Base-by-base conservation (phyloP, 2,329 filamentous ascomycete genomes). In the Beauveria brongniartii region DNA sequence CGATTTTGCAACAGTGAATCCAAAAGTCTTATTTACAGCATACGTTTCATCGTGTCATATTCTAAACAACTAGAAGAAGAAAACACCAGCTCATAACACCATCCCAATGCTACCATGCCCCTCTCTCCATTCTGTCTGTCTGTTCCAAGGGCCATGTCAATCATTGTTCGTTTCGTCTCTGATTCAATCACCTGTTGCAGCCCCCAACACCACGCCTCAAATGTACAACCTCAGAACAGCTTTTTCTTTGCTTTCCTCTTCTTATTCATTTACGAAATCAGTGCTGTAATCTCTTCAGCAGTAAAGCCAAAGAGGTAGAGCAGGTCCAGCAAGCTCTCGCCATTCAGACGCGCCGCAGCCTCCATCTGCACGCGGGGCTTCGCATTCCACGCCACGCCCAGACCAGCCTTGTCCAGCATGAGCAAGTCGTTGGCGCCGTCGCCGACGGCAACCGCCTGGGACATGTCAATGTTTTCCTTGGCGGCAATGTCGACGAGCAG, bases 351-450 rank as follows among this genome's bases (percentile, higher is more conserved):
- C 16, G 86, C 85, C 30, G 86, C 84, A 2, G 90, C 90, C 71
- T 89, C 84, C 77, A 87, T 83, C 75, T 94, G 91, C 61, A 94
- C 90, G 62, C 85, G 80, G 2, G 90, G 89, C 78, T 94, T 94
- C 10, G 90, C 91, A 69, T 92, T 90, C 81, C 91, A 92, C 2
- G 90, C 90, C 3, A 94, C 86, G 22, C 90, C 91, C 43, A 93
- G 74, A 0, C 89, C 89, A 0, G 90, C 90, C 53, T 83, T 82
- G 9, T 79, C 80, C 80, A 94, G 85, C 90, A 94, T 94, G 62
- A 88, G 77, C 65, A 94, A 72, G 70, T 94, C 90, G 69, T 94
- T 94, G 43, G 90, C 90, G 7, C 90, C 91, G 71, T 94, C 90
- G 5, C 90, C 90, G 0, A 93, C 84, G 3, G 88, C 89, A 28